These are phyloP conservation scores for Asterochloris sp. DNA, from an alignment of 139 green algal species.

Conservation along the genomic window DNA sequence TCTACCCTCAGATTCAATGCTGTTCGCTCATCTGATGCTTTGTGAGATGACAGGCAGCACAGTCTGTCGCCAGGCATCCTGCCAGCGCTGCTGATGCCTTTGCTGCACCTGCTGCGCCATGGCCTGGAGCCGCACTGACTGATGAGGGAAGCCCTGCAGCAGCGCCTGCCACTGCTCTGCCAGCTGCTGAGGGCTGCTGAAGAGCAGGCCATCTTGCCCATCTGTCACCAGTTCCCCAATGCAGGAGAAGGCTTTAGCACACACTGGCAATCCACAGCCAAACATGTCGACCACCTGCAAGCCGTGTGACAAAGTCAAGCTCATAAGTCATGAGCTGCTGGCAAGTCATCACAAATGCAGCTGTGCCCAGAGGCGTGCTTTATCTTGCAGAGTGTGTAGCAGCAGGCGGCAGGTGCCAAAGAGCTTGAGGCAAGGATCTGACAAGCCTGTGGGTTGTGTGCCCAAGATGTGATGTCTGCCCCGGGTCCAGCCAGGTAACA, in stretches of 20 bases:
- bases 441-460: no score
- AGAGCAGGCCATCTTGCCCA: constrained; percentile 78
- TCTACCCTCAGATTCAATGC: no score
- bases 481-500: no score
- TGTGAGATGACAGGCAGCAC: neutral
- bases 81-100: neutral
- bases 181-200: constrained; percentile 59
- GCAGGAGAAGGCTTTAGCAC: constrained; percentile 75
- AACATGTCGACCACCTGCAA: constrained; percentile 95
- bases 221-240: constrained; percentile 79
- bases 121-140: neutral
- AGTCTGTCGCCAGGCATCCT: neutral
- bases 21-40: no score
- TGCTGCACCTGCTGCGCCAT: constrained; percentile 10
- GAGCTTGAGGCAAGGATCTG: no score
- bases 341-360: no score
- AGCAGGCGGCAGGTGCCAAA: no score
- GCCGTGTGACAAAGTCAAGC: no score
- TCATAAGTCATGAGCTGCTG: no score
- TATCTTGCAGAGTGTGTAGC: no score
- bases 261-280: constrained; percentile 88
- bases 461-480: no score
- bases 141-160: constrained; percentile 43
- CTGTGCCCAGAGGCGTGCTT: no score
- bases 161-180: constrained; percentile 49